Conservation (phyloP, 2,329 filamentous ascomycete species). For the Aureobasidium leucospermi region DNA sequence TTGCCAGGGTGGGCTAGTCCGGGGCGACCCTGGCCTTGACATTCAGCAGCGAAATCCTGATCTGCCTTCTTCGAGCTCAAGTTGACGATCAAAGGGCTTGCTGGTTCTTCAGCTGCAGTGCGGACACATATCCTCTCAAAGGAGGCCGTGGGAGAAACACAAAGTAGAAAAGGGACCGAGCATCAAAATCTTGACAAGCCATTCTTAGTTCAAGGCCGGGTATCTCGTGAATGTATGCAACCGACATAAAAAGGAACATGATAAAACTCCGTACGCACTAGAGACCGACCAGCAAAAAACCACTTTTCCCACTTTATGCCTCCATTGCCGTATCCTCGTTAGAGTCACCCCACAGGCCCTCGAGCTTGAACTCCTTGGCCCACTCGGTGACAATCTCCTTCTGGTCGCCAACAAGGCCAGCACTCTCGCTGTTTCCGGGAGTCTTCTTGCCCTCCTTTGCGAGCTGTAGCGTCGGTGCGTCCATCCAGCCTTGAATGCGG, state of each 20-base stretch:
- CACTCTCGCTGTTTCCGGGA: conserved; percentile 5
- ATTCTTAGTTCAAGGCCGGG: conserved; percentile 11
- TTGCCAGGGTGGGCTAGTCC: too few relatives aligned
- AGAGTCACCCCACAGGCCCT: conserved; percentile 69
- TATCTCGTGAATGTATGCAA: conserved; percentile 12
- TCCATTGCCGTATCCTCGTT: conserved; percentile 12
- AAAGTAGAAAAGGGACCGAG: neutral
- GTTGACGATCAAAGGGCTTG: too few relatives aligned
- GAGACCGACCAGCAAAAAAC: neutral
- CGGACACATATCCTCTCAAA: too few relatives aligned
- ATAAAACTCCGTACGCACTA: conserved; percentile 11
- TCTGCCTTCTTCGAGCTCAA: too few relatives aligned
- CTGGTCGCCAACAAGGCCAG: conserved; percentile 15
- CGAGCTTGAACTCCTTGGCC: conserved; percentile 41
- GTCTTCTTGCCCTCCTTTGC: conserved; percentile 9
- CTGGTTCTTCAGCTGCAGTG: too few relatives aligned
- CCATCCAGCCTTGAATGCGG: conserved; percentile 17
- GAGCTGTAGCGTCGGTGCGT: conserved; percentile 13
- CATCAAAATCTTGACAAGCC: conserved; percentile 6
- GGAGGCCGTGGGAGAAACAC: neutral
- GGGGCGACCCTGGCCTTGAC: too few relatives aligned
- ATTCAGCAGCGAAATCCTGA: too few relatives aligned
- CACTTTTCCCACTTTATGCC: conserved; percentile 7
- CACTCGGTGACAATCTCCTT: conserved; percentile 17
- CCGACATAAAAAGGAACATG: conserved; percentile 1